Base-by-base conservation (phyloP, 495 filamentous ascomycete species). In the Penicillium steckii region DNA sequence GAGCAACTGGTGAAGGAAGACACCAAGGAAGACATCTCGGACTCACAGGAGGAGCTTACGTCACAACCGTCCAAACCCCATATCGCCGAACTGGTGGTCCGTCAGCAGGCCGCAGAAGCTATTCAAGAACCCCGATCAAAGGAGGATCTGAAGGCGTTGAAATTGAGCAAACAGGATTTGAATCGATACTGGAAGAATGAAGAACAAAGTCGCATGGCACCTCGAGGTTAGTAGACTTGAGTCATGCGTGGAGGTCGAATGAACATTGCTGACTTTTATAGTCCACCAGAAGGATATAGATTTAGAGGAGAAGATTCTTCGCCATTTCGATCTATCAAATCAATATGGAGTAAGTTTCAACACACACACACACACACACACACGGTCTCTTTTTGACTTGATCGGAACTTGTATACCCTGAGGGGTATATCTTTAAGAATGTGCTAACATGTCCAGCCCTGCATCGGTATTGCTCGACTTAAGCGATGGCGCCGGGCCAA, bases 401-500 rank as follows among this genome's bases (percentile, higher is more conserved):
- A n/a, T n/a, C n/a, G n/a, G n/a, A 8, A 32, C 10, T 32, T 4
- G 10, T 8, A 4, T n/a, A 32, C 29, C 29, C 10, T 13, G n/a
- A 13, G 7, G 9, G n/a, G n/a, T n/a, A 32, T 32, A 32, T 32
- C 10, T 9, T 12, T 13, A 13, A 32, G 1, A 3, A 13, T 32
- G n/a, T 41, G 48, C 60, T 69, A 52, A 67, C 46, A 45, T 44
- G 18, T 56, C 6, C 64, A 96, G 89, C 95, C 94, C 1, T 95
- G 89, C 62, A 87, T 96, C 46, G 95, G 95, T 1, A 91, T 95
- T 21, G 69, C 83, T 9, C 81, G 95, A 8, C 59, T 87, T 44
- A 88, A 88, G 69, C 87, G 95, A 0, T 99, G 95, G 95, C 82
- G 87, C 60, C 80, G 95, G 8, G 95, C 95, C 2, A 73, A 95